A percentile compares a stretch with the other conserved stretches of the same genome.
These are phyloP conservation scores for Backusella circina DNA, from an alignment of 192 early-diverging fungal species.

Conservation along the genomic window DNA sequence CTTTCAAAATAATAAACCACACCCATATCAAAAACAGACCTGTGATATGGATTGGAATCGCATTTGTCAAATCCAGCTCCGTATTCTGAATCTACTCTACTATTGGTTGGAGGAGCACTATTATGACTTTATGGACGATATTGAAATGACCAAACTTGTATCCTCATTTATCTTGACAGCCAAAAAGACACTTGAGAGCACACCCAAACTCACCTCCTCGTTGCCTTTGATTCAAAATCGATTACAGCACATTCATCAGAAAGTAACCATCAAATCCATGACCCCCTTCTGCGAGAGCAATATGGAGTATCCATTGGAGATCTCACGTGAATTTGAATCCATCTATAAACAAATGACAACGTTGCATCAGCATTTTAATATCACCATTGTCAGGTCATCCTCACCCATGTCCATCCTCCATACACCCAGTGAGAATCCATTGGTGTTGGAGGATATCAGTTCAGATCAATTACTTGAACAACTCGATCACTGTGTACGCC, in stretches of 20 bases:
- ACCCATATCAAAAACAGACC: neutral
- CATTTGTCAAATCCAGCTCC: slow-evolving; percentile 33
- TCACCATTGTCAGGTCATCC: neutral
- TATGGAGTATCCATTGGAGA: neutral
- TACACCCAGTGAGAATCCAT: neutral
- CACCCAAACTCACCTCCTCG: neutral
- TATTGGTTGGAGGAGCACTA: slow-evolving; percentile 61
- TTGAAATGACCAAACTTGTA: slow-evolving; percentile 3
- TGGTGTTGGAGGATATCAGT: neutral
- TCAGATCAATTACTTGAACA: slow-evolving; percentile 24
- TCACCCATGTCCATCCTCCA: neutral
- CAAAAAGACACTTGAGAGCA: neutral
- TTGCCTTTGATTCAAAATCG: neutral
- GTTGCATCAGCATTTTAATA: neutral
- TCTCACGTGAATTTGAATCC: slow-evolving; percentile 7
- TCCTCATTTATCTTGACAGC: neutral
- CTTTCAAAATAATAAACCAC: neutral
- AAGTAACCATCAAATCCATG: neutral
- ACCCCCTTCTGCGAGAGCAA: slow-evolving; percentile 19
- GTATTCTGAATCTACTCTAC: slow-evolving; percentile 49
- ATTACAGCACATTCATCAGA: neutral
- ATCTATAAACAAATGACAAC: slow-evolving; percentile 17
- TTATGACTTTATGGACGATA: slow-evolving; percentile 61
- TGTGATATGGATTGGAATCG: slow-evolving; percentile 25
- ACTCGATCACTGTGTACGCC: slow-evolving; percentile 28